These are phyloP conservation scores for Oldenlandia corymbosa DNA, from an alignment of 257 asterid genomes.

Conservation along the genomic window DNA sequence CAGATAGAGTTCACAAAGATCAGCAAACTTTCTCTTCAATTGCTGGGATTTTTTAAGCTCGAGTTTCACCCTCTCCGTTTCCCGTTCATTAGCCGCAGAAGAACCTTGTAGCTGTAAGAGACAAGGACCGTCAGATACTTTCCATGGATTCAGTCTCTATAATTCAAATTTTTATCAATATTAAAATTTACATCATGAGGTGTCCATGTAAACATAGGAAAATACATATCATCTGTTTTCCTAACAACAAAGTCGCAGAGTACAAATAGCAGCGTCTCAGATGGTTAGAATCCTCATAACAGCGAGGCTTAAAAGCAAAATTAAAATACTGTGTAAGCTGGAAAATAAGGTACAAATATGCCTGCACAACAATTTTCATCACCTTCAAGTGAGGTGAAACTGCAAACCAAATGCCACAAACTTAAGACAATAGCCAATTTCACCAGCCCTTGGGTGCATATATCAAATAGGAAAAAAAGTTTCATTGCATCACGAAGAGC, in stretches of 20 bases:
- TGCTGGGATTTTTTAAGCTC: constrained; percentile 54
- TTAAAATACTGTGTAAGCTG: no score
- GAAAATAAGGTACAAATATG: no score
- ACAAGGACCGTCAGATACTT: constrained; percentile 1
- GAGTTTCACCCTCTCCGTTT: constrained; percentile 55
- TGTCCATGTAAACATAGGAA: not conserved
- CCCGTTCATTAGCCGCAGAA: constrained; percentile 69
- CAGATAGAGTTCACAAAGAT: constrained; percentile 53
- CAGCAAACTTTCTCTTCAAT: constrained; percentile 53
- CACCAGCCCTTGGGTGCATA: not conserved
- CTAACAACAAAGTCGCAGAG: no score
- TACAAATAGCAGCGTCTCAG: not conserved
- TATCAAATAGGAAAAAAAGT: not conserved
- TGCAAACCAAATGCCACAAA: no score
- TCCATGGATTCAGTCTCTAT: not conserved
- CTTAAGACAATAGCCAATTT: not conserved
- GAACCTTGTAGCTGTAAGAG: constrained; percentile 65
- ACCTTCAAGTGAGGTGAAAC: no score
- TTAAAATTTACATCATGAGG: not conserved
- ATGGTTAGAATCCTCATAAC: not conserved
- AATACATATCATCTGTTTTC: not conserved
- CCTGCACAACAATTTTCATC: no score
- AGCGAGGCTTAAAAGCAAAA: not conserved
- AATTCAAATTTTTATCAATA: not conserved
- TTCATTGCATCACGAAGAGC: not conserved